A percentile compares a stretch with the other conserved stretches of the same genome.
These are phyloP conservation scores for Aquilaria sinensis DNA, from an alignment of 345 rosid genomes.

Conservation along the genomic window DNA sequence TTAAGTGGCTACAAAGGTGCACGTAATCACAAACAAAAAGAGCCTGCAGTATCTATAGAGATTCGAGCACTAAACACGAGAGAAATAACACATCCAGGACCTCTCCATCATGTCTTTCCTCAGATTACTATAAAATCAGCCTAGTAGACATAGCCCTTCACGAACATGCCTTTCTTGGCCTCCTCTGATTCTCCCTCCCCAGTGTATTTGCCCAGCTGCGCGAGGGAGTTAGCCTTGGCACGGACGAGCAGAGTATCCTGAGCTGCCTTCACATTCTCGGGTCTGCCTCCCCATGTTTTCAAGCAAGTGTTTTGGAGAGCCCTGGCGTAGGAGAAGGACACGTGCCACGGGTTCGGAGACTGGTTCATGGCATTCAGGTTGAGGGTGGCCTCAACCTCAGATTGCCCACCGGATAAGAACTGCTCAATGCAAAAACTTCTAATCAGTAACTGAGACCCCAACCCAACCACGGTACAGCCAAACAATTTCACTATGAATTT, in stretches of 20 bases:
- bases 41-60: constrained; percentile 29
- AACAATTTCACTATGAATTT: no score
- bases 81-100: constrained; percentile 8
- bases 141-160: constrained; percentile 79
- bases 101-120: constrained; percentile 20
- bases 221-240: constrained; percentile 85
- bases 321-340: constrained; percentile 95
- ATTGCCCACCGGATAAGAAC: constrained; percentile 99
- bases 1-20: constrained; percentile 29
- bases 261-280: constrained; percentile 80
- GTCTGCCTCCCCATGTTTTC: constrained; percentile 92
- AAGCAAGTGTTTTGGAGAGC: constrained; percentile 93
- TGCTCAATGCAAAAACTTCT: constrained; percentile 24
- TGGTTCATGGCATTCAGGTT: constrained; percentile 99
- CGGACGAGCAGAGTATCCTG: constrained; percentile 64
- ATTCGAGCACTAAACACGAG: constrained; percentile 19
- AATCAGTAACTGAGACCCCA: neutral
- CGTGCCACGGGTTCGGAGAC: constrained; percentile 84
- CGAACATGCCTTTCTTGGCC: constrained; percentile 90
- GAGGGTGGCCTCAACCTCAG: constrained; percentile 94
- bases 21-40: constrained; percentile 33
- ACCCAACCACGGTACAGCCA: no score
- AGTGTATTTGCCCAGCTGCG: constrained; percentile 93
- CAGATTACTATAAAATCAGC: constrained; percentile 8
- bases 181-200: constrained; percentile 92